Conservation (phyloP, 1,284 basidiomycete genomes). For the Austroboletus novae-zelandiae region DNA sequence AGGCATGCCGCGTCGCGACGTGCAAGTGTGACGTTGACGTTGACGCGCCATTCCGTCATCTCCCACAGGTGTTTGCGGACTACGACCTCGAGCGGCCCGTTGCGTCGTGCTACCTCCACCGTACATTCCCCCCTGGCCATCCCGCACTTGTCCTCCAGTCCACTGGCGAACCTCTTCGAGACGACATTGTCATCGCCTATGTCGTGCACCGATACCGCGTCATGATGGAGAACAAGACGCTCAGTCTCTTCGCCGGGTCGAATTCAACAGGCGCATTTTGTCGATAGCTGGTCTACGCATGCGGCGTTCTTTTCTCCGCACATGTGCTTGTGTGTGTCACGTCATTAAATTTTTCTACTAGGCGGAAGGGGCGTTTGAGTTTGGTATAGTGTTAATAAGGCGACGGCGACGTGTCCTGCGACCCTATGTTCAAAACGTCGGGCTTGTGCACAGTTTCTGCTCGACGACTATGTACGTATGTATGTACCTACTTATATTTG, state of each 20-base stretch:
- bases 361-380: too few relatives aligned
- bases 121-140: not conserved
- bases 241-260: slow-evolving; percentile 26
- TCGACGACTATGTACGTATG: too few relatives aligned
- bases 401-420: too few relatives aligned
- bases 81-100: slow-evolving; percentile 23
- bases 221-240: slow-evolving; percentile 20
- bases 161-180: slow-evolving; percentile 24
- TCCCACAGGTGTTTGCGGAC: slow-evolving; percentile 20
- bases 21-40: not conserved
- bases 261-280: too few relatives aligned
- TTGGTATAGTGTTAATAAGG: too few relatives aligned
- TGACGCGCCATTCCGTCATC: not conserved
- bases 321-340: too few relatives aligned
- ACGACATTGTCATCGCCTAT: slow-evolving; percentile 30
- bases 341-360: too few relatives aligned
- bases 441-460: too few relatives aligned
- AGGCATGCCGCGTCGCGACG: not conserved
- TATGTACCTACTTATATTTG: too few relatives aligned
- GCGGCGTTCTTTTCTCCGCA: too few relatives aligned
- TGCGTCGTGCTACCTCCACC: slow-evolving; percentile 23
- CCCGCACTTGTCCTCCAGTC: slow-evolving; percentile 26
- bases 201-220: slow-evolving; percentile 28
- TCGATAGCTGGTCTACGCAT: too few relatives aligned
- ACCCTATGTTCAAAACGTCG: too few relatives aligned